phyloP scores from a whole-genome alignment of 2,329 filamentous ascomycete species.

The Cladosporium velox region DNA sequence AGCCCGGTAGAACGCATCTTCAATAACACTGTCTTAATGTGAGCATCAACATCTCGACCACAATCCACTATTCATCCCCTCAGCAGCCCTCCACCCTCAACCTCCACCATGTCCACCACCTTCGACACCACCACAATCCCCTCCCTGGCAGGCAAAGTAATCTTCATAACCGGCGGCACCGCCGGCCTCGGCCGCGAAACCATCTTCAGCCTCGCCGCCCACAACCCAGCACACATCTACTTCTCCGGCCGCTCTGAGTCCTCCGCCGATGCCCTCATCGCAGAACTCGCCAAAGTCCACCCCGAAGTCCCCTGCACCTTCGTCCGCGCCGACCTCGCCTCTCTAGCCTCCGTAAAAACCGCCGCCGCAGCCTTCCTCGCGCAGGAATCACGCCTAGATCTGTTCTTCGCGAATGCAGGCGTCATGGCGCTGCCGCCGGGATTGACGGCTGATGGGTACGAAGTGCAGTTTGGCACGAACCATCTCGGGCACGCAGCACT shows the following conservation, averaged over 20 bases:
- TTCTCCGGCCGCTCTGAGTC: constrained; percentile 52
- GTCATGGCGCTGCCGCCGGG: constrained; percentile 32
- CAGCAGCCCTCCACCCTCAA: neutral
- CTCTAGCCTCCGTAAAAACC: constrained; percentile 27
- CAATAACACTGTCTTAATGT: no score
- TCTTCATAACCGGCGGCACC: constrained; percentile 45
- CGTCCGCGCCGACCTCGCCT: constrained; percentile 34
- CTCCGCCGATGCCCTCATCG: constrained; percentile 48
- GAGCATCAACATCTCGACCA: no score
- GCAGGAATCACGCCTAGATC: constrained; percentile 31
- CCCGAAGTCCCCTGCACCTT: constrained; percentile 42
- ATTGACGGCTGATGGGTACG: constrained; percentile 36
- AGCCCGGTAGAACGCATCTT: neutral
- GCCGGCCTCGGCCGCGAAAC: constrained; percentile 40
- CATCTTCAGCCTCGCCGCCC: constrained; percentile 51
- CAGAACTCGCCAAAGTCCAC: constrained; percentile 26
- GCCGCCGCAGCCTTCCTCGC: constrained; percentile 28
- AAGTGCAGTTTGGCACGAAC: constrained; percentile 40
- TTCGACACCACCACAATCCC: constrained; percentile 43
- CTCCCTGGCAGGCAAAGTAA: constrained; percentile 43
- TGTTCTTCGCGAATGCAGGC: constrained; percentile 37
- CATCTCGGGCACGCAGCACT: constrained; percentile 40
- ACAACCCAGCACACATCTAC: constrained; percentile 56
- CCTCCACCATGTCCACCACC: neutral
- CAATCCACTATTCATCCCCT: neutral